Evolutionary conservation across 495 filamentous ascomycete genomes (phyloP).

Genomic region (Hypoxylon crocopeplum): DNA sequence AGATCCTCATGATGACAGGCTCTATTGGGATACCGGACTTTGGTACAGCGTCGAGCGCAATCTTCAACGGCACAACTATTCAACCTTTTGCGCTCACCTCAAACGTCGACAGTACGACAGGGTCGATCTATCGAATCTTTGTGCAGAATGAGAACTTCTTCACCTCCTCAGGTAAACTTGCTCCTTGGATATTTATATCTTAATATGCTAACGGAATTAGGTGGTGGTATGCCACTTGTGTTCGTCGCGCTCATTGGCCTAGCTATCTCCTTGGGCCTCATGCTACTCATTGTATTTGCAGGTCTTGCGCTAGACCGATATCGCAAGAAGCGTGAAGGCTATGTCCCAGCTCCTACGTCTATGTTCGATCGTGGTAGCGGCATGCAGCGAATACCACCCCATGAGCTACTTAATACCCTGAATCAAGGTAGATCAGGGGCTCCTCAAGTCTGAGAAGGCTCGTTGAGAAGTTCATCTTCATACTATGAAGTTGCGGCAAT

Average conservation of each 20-base stretch:
- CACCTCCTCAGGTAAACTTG: slow-evolving; percentile 34
- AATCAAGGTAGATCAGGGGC: slow-evolving; percentile 47
- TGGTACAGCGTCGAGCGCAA: slow-evolving; percentile 81
- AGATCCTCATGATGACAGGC: slow-evolving; percentile 83
- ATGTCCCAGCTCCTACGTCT: slow-evolving; percentile 77
- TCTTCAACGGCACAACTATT: slow-evolving; percentile 82
- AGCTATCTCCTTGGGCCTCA: slow-evolving; percentile 83
- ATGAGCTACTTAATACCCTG: slow-evolving; percentile 71
- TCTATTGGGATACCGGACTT: slow-evolving; percentile 75
- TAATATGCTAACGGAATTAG: slow-evolving; percentile 39
- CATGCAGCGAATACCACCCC: slow-evolving; percentile 81
- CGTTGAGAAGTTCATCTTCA: background rate
- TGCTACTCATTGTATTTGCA: slow-evolving; percentile 84
- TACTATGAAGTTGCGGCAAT: background rate
- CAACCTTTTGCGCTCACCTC: slow-evolving; percentile 81
- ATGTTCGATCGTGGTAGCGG: slow-evolving; percentile 76
- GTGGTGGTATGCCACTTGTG: slow-evolving; percentile 73
- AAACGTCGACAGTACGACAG: slow-evolving; percentile 60
- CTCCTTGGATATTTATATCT: slow-evolving; percentile 35
- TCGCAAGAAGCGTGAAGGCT: slow-evolving; percentile 85
- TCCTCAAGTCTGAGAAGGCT: slow-evolving; percentile 47
- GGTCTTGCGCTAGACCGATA: slow-evolving; percentile 85
- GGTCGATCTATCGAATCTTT: slow-evolving; percentile 73
- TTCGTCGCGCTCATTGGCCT: slow-evolving; percentile 93
- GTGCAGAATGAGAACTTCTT: slow-evolving; percentile 74